Base-by-base conservation (phyloP, 192 early-diverging fungal species). In the Backusella sp. region DNA sequence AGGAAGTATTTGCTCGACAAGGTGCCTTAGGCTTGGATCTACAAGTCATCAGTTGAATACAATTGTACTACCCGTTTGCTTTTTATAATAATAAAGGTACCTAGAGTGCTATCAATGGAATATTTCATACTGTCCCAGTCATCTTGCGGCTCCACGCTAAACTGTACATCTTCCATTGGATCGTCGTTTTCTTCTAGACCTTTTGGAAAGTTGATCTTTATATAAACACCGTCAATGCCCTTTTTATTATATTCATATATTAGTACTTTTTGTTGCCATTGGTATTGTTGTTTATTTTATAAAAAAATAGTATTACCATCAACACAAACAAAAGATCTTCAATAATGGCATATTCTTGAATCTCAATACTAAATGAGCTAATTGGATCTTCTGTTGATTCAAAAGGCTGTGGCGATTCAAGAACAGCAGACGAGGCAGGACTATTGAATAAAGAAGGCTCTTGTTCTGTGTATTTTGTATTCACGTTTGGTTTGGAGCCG, bases 301-400 rank as follows among this genome's bases (percentile, higher is more conserved):
- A 7, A 11, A 71, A 3, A 41, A 6, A 17, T n/a, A n/a, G n/a
- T n/a, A 75, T 37, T 83, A 94, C 94, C 88, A 95, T 89, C 80
- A 97, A 84, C 17, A 94, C 90, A 75, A 92, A 97, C 66, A 99
- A 81, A 0, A 97, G 77, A 80, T 99, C 97, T 70, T 99, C 94
- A 28, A 99, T 91, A 30, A 97, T 87, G 9, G 89, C 86, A 77
- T 88, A 89, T 81, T 97, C 95, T 79, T 97, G 96, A 66, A 90
- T 79, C 26, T 86, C 84, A 0, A 81, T 34, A 34, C 84, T 83
- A 72, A 90, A 81, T 0, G 76, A 39, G 35, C 84, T 89, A 32
- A 83, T 74, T 14, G 30, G 53, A n/a, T 62, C 56, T 26, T 28
- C 23, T 62, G 65, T 39, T 28, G 39, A 42, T 44, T 26, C 39